Conservation (phyloP, 2,329 filamentous ascomycete genomes). For the Periconia sp. region DNA sequence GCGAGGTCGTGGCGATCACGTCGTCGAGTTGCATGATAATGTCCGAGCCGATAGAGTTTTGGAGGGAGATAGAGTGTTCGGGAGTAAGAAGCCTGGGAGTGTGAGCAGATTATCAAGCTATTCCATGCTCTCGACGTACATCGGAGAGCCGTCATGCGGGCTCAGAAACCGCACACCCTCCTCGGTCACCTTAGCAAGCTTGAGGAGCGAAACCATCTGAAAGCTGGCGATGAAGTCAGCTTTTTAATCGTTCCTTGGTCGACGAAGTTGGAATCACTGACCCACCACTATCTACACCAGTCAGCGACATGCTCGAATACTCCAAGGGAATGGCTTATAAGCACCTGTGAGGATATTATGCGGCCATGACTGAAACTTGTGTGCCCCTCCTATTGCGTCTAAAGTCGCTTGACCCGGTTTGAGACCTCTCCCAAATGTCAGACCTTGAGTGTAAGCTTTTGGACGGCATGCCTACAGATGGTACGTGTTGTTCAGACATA, state of each 20-base stretch:
- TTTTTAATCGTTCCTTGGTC: conserved; percentile 15
- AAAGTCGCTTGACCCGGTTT: conserved; percentile 93
- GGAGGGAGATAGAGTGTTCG: conserved; percentile 93
- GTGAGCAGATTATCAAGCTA: not conserved
- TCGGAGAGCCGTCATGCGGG: conserved; percentile 91
- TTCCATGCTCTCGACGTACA: conserved; percentile 57
- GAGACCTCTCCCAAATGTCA: conserved; percentile 63
- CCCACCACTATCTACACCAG: conserved; percentile 53
- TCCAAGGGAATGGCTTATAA: conserved; percentile 10
- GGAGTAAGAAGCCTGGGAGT: conserved; percentile 77
- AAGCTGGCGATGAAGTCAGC: conserved; percentile 67
- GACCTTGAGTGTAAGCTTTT: conserved; percentile 4
- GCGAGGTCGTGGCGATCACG: conserved; percentile 94
- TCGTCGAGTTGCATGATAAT: conserved; percentile 99
- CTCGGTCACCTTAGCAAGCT: conserved; percentile 92
- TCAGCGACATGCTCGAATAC: conserved; percentile 24
- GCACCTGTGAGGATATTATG: conserved; percentile 85
- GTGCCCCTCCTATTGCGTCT: conserved; percentile 86
- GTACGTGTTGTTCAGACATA: conserved; percentile 98
- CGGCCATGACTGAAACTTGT: conserved; percentile 93
- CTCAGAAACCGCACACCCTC: conserved; percentile 95
- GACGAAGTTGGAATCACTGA: conserved; percentile 37
- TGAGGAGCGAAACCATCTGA: conserved; percentile 96
- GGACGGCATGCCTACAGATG: conserved; percentile 63
- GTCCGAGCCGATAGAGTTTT: conserved; percentile 97